Percentiles rank a stretch among this genome's conserved stretches.
Evolutionary conservation across 2,329 filamentous ascomycete species (phyloP).

Genomic region (Diaporthe australafricana): DNA sequence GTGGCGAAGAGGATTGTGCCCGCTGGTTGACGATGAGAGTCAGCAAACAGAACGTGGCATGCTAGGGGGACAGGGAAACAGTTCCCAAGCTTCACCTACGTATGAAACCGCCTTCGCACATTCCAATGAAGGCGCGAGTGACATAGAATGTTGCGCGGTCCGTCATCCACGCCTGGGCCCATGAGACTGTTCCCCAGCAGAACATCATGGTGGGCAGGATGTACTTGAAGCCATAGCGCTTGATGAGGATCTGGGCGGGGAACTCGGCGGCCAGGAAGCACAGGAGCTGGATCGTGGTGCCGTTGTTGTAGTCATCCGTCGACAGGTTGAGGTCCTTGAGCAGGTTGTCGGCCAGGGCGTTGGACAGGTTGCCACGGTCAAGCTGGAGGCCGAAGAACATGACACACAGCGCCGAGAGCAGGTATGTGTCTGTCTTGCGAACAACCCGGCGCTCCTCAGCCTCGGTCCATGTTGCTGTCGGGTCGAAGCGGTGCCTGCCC

Average conservation of each 20-base stretch:
- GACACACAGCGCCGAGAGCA: conserved; percentile 56
- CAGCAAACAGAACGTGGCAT: neutral
- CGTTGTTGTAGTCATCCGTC: conserved; percentile 68
- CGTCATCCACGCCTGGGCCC: conserved; percentile 63
- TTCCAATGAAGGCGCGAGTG: conserved; percentile 63
- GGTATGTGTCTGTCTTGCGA: conserved; percentile 60
- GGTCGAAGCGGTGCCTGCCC: conserved; percentile 55
- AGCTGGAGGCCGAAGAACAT: conserved; percentile 74
- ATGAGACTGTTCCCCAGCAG: conserved; percentile 59
- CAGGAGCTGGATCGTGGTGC: conserved; percentile 66
- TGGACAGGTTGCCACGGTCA: conserved; percentile 72
- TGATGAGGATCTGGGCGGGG: conserved; percentile 68
- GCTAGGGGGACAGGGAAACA: neutral
- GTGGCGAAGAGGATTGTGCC: conserved; percentile 73
- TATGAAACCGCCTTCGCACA: conserved; percentile 68
- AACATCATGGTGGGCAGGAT: conserved; percentile 67
- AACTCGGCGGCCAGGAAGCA: conserved; percentile 67
- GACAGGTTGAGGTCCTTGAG: conserved; percentile 62
- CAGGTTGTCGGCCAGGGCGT: conserved; percentile 72
- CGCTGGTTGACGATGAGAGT: neutral
- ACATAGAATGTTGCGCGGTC: conserved; percentile 60
- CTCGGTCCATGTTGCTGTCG: conserved; percentile 60
- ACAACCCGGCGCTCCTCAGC: conserved; percentile 68
- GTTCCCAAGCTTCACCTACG: conserved; percentile 44
- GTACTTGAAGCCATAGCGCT: conserved; percentile 67